phyloP scores from a whole-genome alignment of 2,329 filamentous ascomycete genomes.

The Claviceps pazoutovae region DNA sequence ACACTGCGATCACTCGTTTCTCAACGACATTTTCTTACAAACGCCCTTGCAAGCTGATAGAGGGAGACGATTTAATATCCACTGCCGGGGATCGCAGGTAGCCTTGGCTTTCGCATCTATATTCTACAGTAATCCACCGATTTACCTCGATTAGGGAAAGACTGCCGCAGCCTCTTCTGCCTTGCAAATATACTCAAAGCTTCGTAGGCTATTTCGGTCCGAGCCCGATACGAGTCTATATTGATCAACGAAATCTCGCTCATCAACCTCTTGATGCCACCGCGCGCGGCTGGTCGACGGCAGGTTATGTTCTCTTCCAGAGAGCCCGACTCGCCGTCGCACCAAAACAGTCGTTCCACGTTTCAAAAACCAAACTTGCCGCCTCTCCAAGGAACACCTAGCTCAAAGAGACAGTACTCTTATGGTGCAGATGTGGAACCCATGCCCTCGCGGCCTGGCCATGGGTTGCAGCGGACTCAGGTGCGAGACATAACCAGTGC shows the following conservation, averaged over 20 bases:
- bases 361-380: constrained; percentile 16
- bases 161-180: not conserved
- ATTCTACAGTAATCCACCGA: not conserved
- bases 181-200: not conserved
- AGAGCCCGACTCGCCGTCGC: constrained; percentile 5
- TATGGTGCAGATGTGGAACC: constrained; percentile 25
- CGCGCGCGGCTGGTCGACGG: constrained; percentile 5
- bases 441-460: constrained; percentile 10
- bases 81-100: not conserved
- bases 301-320: constrained; percentile 3
- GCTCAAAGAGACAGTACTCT: constrained; percentile 22
- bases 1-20: constrained; percentile 4
- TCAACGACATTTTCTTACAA: constrained; percentile 2
- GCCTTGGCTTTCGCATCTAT: not conserved
- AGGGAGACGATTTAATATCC: not conserved
- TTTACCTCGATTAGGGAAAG: not conserved
- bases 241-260: not conserved
- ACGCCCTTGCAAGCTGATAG: not conserved
- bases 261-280: constrained; percentile 7
- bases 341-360: not conserved
- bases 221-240: not conserved
- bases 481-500: constrained; percentile 15
- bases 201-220: not conserved
- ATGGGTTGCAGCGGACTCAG: constrained; percentile 7
- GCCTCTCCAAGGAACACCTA: constrained; percentile 18